Evolutionary conservation across 2,329 filamentous ascomycete genomes (phyloP).

Genomic region (Aureobasidium mangrovei): DNA sequence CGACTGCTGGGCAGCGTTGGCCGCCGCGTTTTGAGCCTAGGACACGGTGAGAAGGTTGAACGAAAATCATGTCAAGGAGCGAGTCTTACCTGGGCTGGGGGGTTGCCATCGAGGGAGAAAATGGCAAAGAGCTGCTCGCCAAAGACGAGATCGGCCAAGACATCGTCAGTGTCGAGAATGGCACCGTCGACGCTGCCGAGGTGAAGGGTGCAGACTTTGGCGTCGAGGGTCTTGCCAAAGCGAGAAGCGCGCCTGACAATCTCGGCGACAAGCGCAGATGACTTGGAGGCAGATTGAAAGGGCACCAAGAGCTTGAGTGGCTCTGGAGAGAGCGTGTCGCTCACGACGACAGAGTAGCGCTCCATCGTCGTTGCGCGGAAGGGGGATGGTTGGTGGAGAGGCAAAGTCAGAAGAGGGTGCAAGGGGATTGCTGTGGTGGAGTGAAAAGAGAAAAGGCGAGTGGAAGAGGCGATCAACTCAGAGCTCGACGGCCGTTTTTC

Average conservation of each 20-base stretch:
- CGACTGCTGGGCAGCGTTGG: too few species aligned
- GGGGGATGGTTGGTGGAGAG: background rate
- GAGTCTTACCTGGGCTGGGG: slow-evolving; percentile 1
- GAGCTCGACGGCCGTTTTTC: too few species aligned
- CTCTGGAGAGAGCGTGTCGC: slow-evolving; percentile 12
- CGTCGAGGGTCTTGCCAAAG: slow-evolving; percentile 15
- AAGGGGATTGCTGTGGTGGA: background rate
- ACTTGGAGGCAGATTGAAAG: slow-evolving; percentile 16
- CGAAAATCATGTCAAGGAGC: too few species aligned
- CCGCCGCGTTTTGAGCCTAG: too few species aligned
- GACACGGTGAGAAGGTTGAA: too few species aligned
- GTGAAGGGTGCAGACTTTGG: slow-evolving; percentile 21
- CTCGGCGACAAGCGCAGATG: slow-evolving; percentile 18
- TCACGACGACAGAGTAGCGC: slow-evolving; percentile 21
- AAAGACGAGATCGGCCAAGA: slow-evolving; percentile 21
- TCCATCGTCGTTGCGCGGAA: slow-evolving; percentile 15
- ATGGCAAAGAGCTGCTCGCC: slow-evolving; percentile 23
- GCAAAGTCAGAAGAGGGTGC: background rate
- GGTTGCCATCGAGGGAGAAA: background rate
- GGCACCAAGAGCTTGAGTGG: slow-evolving; percentile 18
- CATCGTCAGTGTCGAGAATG: slow-evolving; percentile 23
- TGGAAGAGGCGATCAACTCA: too few species aligned
- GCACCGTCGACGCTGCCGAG: slow-evolving; percentile 21
- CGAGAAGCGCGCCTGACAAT: slow-evolving; percentile 17
- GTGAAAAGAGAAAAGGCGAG: too few species aligned